Evolutionary conservation across 169 alveolate genomes (phyloP).

Genomic region (Plasmodium vinckei): DNA sequence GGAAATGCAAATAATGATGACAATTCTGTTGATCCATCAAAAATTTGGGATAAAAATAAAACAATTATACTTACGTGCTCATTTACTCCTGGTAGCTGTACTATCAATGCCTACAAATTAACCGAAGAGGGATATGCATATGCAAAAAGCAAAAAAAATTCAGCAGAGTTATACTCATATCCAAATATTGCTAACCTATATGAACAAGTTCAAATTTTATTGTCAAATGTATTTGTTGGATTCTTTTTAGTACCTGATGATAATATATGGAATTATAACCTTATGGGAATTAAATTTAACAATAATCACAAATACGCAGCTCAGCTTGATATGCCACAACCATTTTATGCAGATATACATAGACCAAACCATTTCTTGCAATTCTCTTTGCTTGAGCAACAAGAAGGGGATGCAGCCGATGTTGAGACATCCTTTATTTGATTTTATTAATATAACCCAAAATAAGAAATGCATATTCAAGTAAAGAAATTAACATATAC

Average conservation of each 20-base stretch:
- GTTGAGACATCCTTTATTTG: conserved; percentile 66
- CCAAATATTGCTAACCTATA: conserved; percentile 76
- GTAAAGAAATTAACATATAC: too few relatives aligned
- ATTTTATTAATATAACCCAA: background rate
- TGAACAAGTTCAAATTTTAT: conserved; percentile 94
- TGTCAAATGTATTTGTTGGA: conserved; percentile 98
- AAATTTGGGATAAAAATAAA: conserved; percentile 69
- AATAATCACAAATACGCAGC: conserved; percentile 94
- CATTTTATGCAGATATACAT: conserved; percentile 98
- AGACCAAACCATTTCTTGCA: conserved; percentile 94
- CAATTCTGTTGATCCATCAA: conserved; percentile 22
- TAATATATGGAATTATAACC: conserved; percentile 99
- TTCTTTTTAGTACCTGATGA: conserved; percentile 99
- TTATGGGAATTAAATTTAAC: conserved; percentile 96
- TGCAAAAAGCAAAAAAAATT: conserved; percentile 88
- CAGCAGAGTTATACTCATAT: conserved; percentile 74
- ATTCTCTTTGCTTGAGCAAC: conserved; percentile 83
- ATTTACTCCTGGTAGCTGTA: conserved; percentile 98
- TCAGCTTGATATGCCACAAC: conserved; percentile 95
- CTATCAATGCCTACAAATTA: conserved; percentile 95
- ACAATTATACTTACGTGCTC: conserved; percentile 88
- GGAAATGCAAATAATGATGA: conserved; percentile 15
- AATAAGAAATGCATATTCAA: too few relatives aligned
- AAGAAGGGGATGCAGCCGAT: conserved; percentile 71
- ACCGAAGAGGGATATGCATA: conserved; percentile 95